Percentiles rank a stretch among this genome's conserved stretches.
Evolutionary conservation across 2,329 filamentous ascomycete genomes (phyloP).

Genomic region (Scortechinia acanthostroma): DNA sequence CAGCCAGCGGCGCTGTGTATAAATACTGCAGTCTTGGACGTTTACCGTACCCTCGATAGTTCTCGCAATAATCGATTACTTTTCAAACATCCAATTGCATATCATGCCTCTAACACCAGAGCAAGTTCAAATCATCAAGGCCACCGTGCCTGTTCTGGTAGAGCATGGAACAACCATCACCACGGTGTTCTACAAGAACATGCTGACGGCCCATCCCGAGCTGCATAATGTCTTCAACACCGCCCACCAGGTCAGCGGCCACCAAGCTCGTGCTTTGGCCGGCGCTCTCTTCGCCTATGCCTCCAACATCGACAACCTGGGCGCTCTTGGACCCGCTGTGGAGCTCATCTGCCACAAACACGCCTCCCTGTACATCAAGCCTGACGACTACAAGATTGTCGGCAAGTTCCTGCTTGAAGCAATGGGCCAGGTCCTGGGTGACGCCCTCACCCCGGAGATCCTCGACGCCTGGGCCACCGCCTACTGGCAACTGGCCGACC

Average conservation of each 20-base stretch:
- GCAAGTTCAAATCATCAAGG: constrained; percentile 60
- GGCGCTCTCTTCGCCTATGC: constrained; percentile 24
- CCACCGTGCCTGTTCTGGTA: constrained; percentile 63
- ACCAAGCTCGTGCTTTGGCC: constrained; percentile 43
- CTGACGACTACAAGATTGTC: constrained; percentile 67
- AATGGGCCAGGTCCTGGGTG: constrained; percentile 61
- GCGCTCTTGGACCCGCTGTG: constrained; percentile 41
- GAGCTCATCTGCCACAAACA: constrained; percentile 75
- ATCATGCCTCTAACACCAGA: constrained; percentile 27
- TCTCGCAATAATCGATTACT: no score
- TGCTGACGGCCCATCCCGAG: constrained; percentile 38
- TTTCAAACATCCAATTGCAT: no score
- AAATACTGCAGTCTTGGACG: no score
- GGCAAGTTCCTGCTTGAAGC: constrained; percentile 62
- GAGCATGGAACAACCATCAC: constrained; percentile 65
- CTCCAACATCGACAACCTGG: constrained; percentile 44
- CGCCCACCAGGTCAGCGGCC: constrained; percentile 41
- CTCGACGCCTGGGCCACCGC: constrained; percentile 67
- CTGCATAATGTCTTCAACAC: constrained; percentile 49
- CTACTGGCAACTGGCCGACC: constrained; percentile 63
- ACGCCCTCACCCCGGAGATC: constrained; percentile 58
- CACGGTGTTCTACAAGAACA: constrained; percentile 48
- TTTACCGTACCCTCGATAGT: no score
- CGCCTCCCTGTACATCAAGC: constrained; percentile 59
- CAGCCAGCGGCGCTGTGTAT: no score